Evolutionary conservation across 2,329 filamentous ascomycete genomes (phyloP).

Genomic region (Didymella sp.): DNA sequence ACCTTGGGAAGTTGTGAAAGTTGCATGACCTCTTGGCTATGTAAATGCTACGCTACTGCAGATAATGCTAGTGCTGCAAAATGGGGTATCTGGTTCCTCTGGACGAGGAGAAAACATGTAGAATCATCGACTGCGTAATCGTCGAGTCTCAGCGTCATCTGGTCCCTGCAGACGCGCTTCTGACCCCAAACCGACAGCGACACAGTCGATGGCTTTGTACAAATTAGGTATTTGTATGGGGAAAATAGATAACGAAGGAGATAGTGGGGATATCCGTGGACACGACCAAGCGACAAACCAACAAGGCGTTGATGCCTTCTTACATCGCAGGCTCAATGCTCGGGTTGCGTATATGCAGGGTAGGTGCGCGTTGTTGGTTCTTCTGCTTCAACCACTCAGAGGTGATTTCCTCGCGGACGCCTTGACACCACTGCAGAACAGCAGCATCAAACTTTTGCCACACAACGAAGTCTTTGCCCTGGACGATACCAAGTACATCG

Average conservation of each 20-base stretch:
- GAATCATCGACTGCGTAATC: slow-evolving; percentile 3
- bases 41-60: slow-evolving; percentile 25
- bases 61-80: slow-evolving; percentile 25
- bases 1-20: background rate
- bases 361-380: slow-evolving; percentile 47
- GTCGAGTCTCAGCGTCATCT: background rate
- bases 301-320: too few species aligned
- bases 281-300: slow-evolving; percentile 7
- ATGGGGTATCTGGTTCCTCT: slow-evolving; percentile 36
- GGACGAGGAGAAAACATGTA: slow-evolving; percentile 14
- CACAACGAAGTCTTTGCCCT: slow-evolving; percentile 70
- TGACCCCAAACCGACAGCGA: background rate
- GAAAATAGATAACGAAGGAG: slow-evolving; percentile 40
- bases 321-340: slow-evolving; percentile 35
- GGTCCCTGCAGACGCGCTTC: slow-evolving; percentile 6
- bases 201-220: slow-evolving; percentile 24
- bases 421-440: slow-evolving; percentile 81
- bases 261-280: slow-evolving; percentile 18
- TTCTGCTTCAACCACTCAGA: slow-evolving; percentile 67
- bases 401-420: slow-evolving; percentile 82
- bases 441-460: slow-evolving; percentile 87
- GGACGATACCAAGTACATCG: slow-evolving; percentile 86
- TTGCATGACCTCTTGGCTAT: slow-evolving; percentile 21
- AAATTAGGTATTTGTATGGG: slow-evolving; percentile 29
- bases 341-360: slow-evolving; percentile 47